These are phyloP conservation scores for Sophora flavescens DNA, from an alignment of 306 rosid species.

Conservation along the genomic window DNA sequence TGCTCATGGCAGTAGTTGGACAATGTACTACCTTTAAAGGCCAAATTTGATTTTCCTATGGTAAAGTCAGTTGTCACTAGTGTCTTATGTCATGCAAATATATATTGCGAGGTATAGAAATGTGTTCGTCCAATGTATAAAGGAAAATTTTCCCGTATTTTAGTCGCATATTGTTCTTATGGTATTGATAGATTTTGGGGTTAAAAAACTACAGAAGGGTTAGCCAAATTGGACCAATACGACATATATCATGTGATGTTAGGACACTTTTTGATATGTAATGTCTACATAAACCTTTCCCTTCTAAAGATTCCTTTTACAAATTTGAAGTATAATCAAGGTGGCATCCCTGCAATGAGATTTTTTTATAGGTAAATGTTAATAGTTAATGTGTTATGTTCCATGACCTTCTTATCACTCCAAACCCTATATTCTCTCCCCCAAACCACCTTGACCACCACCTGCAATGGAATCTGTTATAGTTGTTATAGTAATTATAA, in stretches of 20 bases:
- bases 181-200: background rate
- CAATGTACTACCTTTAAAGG: background rate
- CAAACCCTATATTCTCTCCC: too few relatives aligned
- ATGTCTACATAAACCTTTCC: too few relatives aligned
- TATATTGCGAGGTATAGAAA: background rate
- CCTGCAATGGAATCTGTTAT: too few relatives aligned
- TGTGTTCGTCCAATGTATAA: background rate
- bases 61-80: background rate
- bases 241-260: too few relatives aligned
- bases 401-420: too few relatives aligned
- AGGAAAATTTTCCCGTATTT: background rate
- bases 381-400: too few relatives aligned
- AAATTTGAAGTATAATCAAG: background rate
- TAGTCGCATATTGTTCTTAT: background rate
- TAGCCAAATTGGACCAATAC: background rate
- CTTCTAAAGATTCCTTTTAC: background rate
- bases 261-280: too few relatives aligned
- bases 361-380: too few relatives aligned
- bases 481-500: too few relatives aligned
- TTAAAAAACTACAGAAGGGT: background rate
- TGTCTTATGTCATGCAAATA: background rate
- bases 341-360: too few relatives aligned
- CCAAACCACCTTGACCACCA: too few relatives aligned
- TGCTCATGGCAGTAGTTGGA: background rate
- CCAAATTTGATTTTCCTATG: background rate